Evolutionary conservation across 1,139 yeast species (phyloP).

Genomic region (Wickerhamomyces sp.): DNA sequence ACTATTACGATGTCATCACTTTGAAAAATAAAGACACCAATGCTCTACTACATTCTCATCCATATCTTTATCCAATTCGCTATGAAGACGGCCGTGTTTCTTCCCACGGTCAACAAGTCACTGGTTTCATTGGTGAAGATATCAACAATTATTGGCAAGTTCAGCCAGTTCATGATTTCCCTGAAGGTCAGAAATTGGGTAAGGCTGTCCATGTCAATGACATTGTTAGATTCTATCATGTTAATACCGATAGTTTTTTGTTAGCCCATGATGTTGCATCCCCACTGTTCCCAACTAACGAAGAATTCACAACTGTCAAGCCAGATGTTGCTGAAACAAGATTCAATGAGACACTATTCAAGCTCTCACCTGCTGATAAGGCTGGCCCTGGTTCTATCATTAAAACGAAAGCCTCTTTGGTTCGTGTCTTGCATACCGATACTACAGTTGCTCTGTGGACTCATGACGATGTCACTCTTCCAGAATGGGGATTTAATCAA

Average conservation of each 20-base stretch:
- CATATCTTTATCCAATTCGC: slow-evolving; percentile 70
- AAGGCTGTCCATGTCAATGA: slow-evolving; percentile 56
- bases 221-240: slow-evolving; percentile 73
- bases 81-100: slow-evolving; percentile 96
- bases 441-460: slow-evolving; percentile 97
- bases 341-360: slow-evolving; percentile 75
- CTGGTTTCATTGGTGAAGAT: slow-evolving; percentile 60
- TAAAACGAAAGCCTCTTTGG: slow-evolving; percentile 64
- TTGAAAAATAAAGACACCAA: slow-evolving; percentile 73
- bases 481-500: slow-evolving; percentile 93
- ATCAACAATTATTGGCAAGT: slow-evolving; percentile 83
- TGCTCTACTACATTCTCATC: slow-evolving; percentile 80
- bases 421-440: slow-evolving; percentile 74
- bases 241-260: slow-evolving; percentile 71
- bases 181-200: slow-evolving; percentile 37
- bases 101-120: slow-evolving; percentile 92
- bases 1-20: slow-evolving; percentile 73
- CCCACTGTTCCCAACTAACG: slow-evolving; percentile 86
- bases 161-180: slow-evolving; percentile 53
- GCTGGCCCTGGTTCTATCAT: slow-evolving; percentile 45
- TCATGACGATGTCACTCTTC: slow-evolving; percentile 72
- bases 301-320: slow-evolving; percentile 77
- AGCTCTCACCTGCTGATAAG: slow-evolving; percentile 58
- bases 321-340: slow-evolving; percentile 51
- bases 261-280: slow-evolving; percentile 97